Base-by-base conservation (phyloP, 1,284 basidiomycete species). In the Dichomitus squalens region DNA sequence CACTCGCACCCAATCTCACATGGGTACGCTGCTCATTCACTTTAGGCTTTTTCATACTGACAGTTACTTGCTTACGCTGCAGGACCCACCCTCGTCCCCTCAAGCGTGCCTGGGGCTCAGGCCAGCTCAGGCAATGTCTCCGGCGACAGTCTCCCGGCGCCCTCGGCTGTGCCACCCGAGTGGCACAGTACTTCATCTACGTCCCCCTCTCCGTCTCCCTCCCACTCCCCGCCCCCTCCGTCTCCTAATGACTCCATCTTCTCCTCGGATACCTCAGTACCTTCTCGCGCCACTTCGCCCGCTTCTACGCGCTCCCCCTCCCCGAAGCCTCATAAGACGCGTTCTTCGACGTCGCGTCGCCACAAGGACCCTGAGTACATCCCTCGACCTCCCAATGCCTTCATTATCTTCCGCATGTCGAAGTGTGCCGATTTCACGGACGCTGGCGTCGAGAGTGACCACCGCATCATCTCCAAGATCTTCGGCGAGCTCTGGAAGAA, bases 311-410 rank as follows among this genome's bases (percentile, higher is more conserved):
- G 39, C 23, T 53, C 57, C n/a, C 23, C 48, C n/a, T 46, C 49
- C 31, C 50, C 56, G 0, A 12, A 18, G 40, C 46, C 29, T 16
- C 49, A 51, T 25, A 63, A 48, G 36, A 49, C 49, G 8, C 44
- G 44, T 8, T 47, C 44, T 4, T 47, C 44, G 31, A 36, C 48
- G 33, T 55, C 55, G 5, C 62, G 59, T 18, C 57, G 59, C 18
- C 46, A 50, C 21, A 64, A 64, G 57, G 47, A 53, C 7, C 61
- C 68, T 4, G 77, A 75, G 16, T 90, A 93, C 70, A 83, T 95
- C 57, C 88, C 90, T 31, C 86, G 93, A 3, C 92, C 93, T 0
- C 82, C 86, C 20, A 95, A 95, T 70, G 88, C 92, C 1, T 96
- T 95, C 75, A 93, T 95, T 63, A 81, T 94, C 65, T 95, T 91